Evolutionary conservation across 2,329 filamentous ascomycete species (phyloP), one percentile per base, ranked within the genome.

Genomic region (Neonectria coccinea): DNA sequence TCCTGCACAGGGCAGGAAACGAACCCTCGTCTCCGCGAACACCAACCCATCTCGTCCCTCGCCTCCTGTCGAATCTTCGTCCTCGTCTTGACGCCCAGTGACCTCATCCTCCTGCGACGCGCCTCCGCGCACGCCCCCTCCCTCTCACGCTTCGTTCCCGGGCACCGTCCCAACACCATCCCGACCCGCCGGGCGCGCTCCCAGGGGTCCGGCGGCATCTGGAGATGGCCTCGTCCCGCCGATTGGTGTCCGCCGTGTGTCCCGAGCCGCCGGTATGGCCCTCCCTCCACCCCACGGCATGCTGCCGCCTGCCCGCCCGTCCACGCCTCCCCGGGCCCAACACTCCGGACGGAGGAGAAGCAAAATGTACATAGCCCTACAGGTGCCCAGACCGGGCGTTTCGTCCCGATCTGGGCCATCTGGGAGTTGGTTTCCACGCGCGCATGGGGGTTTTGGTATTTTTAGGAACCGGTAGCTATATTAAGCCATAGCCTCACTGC

Each of bases 381-480:
- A 18, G 18, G 44, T 41, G 33, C 33, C 31, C 20, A 10, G 27
- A 20, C 48, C 27, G 48, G 48, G 48, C 20, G 22, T 50, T 39
- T 41, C 33, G 42, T 60, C 42, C 48, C 29, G 41, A 53, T 62
- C 54, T 54, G 31, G 39, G 11, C 31, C 42, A 50, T 63, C 55
- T 54, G 14, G 20, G 45, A 50, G 50, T 29, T 36, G 56, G 42
- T 39, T 50, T 41, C 22, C 31, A 47, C 18, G 33, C 33, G 33
- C 36, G 22, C 47, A 54, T 56, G 54, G 48, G 58, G 58, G 62
- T 9, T 54, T 58, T 51, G 56, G 48, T 72, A 77, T 76, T 77
- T 78, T 78, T 77, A 77, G 75, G 76, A 67, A 64, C 55, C 60
- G 65, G 65, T 74, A 80, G 68, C 77, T 80, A 79, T 77, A 77